Percentiles rank a stretch among this genome's conserved stretches.
phyloP scores from a whole-genome alignment of 2,329 filamentous ascomycete genomes.

The Fusarium kyushuense region DNA sequence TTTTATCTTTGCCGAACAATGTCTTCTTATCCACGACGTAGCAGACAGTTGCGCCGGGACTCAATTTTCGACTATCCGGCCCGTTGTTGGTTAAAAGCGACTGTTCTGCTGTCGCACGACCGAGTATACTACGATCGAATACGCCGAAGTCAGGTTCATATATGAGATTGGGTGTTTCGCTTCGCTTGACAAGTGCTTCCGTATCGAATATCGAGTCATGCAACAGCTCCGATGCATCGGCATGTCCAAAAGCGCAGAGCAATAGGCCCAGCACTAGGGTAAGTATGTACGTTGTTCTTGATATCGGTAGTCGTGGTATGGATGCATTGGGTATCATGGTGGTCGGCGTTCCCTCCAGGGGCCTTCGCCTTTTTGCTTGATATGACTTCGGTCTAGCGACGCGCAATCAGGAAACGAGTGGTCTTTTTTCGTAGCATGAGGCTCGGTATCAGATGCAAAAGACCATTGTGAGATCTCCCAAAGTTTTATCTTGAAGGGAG shows the following conservation, averaged over 20 bases:
- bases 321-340: constrained; percentile 73
- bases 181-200: constrained; percentile 28
- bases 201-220: constrained; percentile 23
- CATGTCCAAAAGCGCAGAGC: constrained; percentile 69
- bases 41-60: constrained; percentile 69
- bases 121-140: constrained; percentile 72
- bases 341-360: constrained; percentile 58
- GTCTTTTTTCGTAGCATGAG: constrained; percentile 25
- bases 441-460: constrained; percentile 27
- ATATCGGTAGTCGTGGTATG: constrained; percentile 79
- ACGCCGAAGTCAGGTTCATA: constrained; percentile 73
- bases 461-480: constrained; percentile 36
- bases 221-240: constrained; percentile 68
- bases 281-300: constrained; percentile 70
- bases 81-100: constrained; percentile 73
- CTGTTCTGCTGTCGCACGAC: constrained; percentile 67
- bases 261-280: constrained; percentile 68
- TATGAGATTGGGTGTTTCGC: constrained; percentile 42
- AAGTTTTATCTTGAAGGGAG: constrained; percentile 1
- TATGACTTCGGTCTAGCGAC: constrained; percentile 22
- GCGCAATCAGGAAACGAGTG: constrained; percentile 22
- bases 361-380: constrained; percentile 43
- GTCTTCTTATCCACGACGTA: constrained; percentile 50
- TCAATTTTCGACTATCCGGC: constrained; percentile 68
- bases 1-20: constrained; percentile 45